Base-by-base conservation (phyloP, 495 filamentous ascomycete species). In the Choiromyces venosus region DNA sequence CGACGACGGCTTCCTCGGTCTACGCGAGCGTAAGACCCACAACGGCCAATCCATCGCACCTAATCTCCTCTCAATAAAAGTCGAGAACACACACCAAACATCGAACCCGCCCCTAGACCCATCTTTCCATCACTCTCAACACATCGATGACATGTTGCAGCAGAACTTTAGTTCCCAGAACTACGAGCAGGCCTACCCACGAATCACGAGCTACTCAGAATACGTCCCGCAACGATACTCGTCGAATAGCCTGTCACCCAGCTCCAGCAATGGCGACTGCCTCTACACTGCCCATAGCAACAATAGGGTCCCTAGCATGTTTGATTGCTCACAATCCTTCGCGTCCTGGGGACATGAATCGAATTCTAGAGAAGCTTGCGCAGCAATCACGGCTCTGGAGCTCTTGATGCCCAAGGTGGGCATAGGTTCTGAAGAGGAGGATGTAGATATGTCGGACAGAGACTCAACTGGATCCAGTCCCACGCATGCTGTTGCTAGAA, bases 21-120 rank as follows among this genome's bases (percentile, higher is more conserved):
- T 67, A 38, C 42, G 73, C 52, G 37, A 70, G 69, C 37, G 52
- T 37, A 40, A 73, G 65, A 19, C 46, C n/a, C 74, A 72, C 35
- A 71, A 77, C 61, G 74, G 66, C 14, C 76, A 69, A 37, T 77
- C 75, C 44, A 77, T 77, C 38, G 75, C 75, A 36, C 75, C 75
- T 4, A 44, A 67, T 18, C 66, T 77, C 38, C 67, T 77, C n/a
- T 73, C 74, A 21, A 67, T 77, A 37, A 77, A 77, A 38, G n/a
- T 61, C 10, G 52, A 29, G 52, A 12, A 25, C 10, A 4, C 52
- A 2, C 52, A 29, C n/a, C 52, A 29, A 25, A 29, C 52, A 14
- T 16, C 52, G 9, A 29, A 66, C 71, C 36, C 70, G 67, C 40
- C 65, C 25, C 29, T 70, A 65, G 38, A 66, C 39, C 33, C 73